Conservation (phyloP, 352 stramenopile genomes). For the Phytophthora pinifolia region DNA sequence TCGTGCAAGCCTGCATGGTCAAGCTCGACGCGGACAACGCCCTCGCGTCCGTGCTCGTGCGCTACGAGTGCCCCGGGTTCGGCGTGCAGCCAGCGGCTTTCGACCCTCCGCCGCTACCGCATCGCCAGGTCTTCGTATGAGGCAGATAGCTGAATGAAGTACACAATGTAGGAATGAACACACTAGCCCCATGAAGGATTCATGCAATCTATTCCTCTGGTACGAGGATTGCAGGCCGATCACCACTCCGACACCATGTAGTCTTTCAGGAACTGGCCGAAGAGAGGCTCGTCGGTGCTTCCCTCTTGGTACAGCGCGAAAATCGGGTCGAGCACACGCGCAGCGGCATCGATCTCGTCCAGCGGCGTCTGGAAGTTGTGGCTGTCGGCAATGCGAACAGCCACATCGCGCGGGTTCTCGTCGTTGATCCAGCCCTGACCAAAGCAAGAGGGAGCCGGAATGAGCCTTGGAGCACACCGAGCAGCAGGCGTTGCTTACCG, state of each 20-base stretch:
- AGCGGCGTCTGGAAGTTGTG: slow-evolving; percentile 97
- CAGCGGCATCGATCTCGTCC: slow-evolving; percentile 94
- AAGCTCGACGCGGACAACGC: slow-evolving; percentile 14
- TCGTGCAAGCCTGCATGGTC: slow-evolving; percentile 38
- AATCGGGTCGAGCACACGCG: slow-evolving; percentile 93
- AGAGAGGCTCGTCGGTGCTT: slow-evolving; percentile 42
- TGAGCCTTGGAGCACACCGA: not conserved
- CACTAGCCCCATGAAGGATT: too few relatives aligned
- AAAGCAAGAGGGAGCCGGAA: not conserved
- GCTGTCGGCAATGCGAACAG: slow-evolving; percentile 83
- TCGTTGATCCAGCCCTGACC: slow-evolving; percentile 95
- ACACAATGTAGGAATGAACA: too few relatives aligned
- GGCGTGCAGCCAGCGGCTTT: slow-evolving; percentile 9
- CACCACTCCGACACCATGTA: slow-evolving; percentile 77
- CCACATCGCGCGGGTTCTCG: slow-evolving; percentile 93
- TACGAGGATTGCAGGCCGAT: not conserved
- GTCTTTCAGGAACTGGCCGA: slow-evolving; percentile 79
- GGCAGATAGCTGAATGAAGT: too few relatives aligned
- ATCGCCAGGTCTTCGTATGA: too few relatives aligned
- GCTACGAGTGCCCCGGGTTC: slow-evolving; percentile 15
- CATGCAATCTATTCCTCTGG: slow-evolving; percentile 17
- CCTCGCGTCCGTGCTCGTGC: slow-evolving; percentile 19
- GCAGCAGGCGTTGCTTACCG: slow-evolving; percentile 30
- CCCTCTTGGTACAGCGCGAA: slow-evolving; percentile 72
- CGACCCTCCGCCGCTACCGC: not conserved